Evolutionary conservation across 306 rosid genomes (phyloP).

Genomic region (Geum urbanum): DNA sequence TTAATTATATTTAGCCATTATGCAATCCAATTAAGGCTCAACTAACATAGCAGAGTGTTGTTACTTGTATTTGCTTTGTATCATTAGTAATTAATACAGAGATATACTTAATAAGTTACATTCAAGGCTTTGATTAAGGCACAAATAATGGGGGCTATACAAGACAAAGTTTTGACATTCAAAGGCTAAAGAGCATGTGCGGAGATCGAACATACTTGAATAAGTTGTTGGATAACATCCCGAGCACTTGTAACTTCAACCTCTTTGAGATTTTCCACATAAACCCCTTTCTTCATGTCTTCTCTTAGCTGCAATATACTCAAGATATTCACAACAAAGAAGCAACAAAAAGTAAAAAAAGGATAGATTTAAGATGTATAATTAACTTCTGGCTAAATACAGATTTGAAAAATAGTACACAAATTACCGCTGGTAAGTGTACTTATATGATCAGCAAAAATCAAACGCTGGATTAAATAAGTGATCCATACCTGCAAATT

Average conservation of each 20-base stretch:
- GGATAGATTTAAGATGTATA: neutral
- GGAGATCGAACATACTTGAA: constrained; percentile 51
- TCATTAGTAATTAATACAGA: neutral
- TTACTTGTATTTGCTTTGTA: neutral
- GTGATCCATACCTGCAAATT: constrained; percentile 69
- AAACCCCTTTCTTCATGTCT: constrained; percentile 88
- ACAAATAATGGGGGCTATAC: neutral
- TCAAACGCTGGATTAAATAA: neutral
- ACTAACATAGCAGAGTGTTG: neutral
- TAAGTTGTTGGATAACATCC: constrained; percentile 86
- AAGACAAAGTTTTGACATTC: neutral
- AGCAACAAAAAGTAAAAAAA: neutral
- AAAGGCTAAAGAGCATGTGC: constrained; percentile 1
- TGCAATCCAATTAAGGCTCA: neutral
- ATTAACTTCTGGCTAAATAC: neutral
- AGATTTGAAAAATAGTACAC: no score
- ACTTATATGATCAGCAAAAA: neutral
- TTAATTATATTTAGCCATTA: neutral
- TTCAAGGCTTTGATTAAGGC: neutral
- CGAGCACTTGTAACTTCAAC: constrained; percentile 82
- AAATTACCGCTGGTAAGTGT: neutral
- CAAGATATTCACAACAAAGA: neutral
- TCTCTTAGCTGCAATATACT: constrained; percentile 69
- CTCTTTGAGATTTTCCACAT: constrained; percentile 94
- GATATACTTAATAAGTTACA: neutral